Conservation (phyloP, 225 moss, liverwort and hornwort species). For the Lunularia cruciata region DNA sequence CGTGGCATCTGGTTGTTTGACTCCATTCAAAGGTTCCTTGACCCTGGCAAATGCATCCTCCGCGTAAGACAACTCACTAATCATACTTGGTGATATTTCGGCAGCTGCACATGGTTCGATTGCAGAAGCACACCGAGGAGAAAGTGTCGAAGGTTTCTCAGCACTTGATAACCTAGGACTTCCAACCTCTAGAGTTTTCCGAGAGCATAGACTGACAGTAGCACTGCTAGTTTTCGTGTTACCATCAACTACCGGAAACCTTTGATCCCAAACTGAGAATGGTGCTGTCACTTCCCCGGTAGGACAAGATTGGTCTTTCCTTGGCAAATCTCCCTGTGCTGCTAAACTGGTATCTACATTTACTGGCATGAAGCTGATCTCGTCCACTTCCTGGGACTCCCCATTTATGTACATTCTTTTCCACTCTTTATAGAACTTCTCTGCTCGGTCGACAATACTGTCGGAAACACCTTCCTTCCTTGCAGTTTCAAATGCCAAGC, state of each 20-base stretch:
- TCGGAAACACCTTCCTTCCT: conserved; percentile 89
- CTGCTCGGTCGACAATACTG: conserved; percentile 70
- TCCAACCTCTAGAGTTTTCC: not conserved
- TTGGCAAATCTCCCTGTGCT: not conserved
- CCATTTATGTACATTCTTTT: not conserved
- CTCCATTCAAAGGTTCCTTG: not conserved
- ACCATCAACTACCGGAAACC: too few species aligned
- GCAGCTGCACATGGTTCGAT: not conserved
- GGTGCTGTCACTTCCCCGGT: not conserved
- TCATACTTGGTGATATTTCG: not conserved
- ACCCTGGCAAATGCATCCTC: not conserved
- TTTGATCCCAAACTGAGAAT: too few species aligned
- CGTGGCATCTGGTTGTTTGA: not conserved
- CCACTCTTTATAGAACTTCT: conserved; percentile 57
- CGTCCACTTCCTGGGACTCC: not conserved
- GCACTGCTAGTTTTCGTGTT: too few species aligned
- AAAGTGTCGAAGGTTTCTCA: not conserved
- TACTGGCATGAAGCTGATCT: not conserved
- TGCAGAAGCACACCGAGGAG: not conserved
- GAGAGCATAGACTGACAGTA: not conserved
- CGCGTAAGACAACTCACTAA: not conserved
- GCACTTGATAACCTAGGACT: not conserved
- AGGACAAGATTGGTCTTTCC: not conserved
- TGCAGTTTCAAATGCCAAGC: conserved; percentile 92
- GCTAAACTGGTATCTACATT: not conserved